Conservation (phyloP, 2,329 filamentous ascomycete genomes). For the Aspergillus neotritici region DNA sequence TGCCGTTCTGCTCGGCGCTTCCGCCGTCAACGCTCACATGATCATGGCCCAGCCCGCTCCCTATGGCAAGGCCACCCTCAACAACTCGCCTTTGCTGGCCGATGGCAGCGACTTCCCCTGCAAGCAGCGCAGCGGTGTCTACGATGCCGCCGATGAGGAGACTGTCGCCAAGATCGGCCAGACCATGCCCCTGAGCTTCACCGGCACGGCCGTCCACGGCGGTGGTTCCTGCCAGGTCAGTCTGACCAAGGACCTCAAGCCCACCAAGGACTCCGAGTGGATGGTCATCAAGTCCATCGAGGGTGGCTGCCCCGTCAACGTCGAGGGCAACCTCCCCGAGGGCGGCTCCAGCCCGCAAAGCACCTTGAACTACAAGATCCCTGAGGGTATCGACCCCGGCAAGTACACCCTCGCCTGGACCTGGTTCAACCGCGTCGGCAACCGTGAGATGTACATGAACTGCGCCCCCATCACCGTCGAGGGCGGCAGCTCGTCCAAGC, state of each 20-base stretch:
- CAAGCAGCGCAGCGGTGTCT: conserved; percentile 54
- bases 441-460: conserved; percentile 98
- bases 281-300: conserved; percentile 86
- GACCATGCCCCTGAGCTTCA: conserved; percentile 57
- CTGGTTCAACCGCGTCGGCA: conserved; percentile 89
- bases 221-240: conserved; percentile 90
- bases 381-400: conserved; percentile 64
- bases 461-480: conserved; percentile 70
- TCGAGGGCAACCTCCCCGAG: conserved; percentile 53
- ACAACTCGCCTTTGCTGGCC: conserved; percentile 60
- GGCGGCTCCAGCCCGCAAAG: conserved; percentile 44
- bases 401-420: conserved; percentile 83
- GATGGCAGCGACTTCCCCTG: conserved; percentile 73
- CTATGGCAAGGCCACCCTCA: conserved; percentile 46
- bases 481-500: conserved; percentile 43
- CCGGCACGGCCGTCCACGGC: conserved; percentile 72
- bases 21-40: conserved; percentile 68
- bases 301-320: conserved; percentile 71
- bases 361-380: conserved; percentile 66
- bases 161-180: conserved; percentile 63
- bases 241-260: conserved; percentile 69
- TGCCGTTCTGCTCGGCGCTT: conserved; percentile 49
- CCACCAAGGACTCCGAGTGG: conserved; percentile 64
- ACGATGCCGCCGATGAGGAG: conserved; percentile 37
- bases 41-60: conserved; percentile 64